Evolutionary conservation across 2,329 filamentous ascomycete species (phyloP).

Genomic region (Ophiostoma himal-ulmi): DNA sequence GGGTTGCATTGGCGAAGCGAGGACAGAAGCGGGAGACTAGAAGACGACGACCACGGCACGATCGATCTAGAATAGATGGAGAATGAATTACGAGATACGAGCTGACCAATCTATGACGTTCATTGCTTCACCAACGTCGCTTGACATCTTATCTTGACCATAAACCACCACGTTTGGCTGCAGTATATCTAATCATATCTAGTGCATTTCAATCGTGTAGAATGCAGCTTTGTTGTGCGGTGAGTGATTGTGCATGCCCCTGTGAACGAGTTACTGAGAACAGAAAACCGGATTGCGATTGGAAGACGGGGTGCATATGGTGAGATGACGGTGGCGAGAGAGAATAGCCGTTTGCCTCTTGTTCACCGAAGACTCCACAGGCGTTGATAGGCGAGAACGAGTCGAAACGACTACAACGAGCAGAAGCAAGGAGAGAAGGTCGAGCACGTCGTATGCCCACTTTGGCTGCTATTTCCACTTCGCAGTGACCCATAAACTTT

Average conservation of each 20-base stretch:
- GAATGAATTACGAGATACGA: neutral
- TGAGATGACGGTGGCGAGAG: neutral
- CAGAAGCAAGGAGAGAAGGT: too few relatives aligned
- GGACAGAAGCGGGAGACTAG: neutral
- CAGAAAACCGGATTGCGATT: neutral
- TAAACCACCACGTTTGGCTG: too few relatives aligned
- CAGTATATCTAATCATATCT: too few relatives aligned
- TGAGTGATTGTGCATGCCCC: neutral
- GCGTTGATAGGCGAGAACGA: neutral
- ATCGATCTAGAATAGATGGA: neutral
- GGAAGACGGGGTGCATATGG: neutral
- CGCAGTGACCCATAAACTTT: neutral
- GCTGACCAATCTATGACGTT: too few relatives aligned
- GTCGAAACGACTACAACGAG: too few relatives aligned
- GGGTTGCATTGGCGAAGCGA: neutral
- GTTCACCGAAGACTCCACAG: constrained; percentile 1
- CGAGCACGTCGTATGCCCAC: too few relatives aligned
- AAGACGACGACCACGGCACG: neutral
- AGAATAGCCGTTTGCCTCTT: neutral
- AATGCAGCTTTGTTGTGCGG: neutral
- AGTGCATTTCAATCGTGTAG: too few relatives aligned
- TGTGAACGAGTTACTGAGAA: neutral
- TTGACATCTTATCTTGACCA: too few relatives aligned
- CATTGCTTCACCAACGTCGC: too few relatives aligned
- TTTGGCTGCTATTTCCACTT: too few relatives aligned